Evolutionary conservation across 176 grass and related monocot species (phyloP).

Genomic region (Oryza coarctata): DNA sequence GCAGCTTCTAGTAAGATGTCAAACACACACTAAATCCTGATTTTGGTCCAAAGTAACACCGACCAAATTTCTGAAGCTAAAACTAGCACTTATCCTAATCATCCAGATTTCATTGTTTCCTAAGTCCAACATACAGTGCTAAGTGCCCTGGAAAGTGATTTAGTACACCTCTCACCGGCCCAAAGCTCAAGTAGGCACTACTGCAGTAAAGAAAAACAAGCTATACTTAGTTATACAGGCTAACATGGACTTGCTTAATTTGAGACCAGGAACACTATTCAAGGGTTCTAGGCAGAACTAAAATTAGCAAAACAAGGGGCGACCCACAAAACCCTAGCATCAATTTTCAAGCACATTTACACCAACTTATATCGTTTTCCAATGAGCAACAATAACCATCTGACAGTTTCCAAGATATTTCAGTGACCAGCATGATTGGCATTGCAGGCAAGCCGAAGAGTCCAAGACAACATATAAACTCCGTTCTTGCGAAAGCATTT

Average conservation of each 20-base stretch:
- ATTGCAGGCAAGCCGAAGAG: background rate
- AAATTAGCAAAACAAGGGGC: background rate
- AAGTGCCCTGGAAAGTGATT: background rate
- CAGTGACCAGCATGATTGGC: background rate
- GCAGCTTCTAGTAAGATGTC: background rate
- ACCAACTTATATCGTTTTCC: background rate
- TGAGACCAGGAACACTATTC: conserved; percentile 18
- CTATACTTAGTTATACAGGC: background rate
- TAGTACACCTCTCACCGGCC: too few relatives aligned
- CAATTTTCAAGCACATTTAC: background rate
- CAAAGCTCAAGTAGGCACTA: too few relatives aligned
- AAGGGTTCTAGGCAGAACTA: background rate
- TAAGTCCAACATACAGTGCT: background rate
- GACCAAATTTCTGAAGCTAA: background rate
- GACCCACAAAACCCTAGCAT: background rate
- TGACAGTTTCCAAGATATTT: background rate
- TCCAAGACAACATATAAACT: background rate
- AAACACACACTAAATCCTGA: background rate
- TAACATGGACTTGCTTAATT: conserved; percentile 1
- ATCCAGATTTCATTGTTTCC: background rate
- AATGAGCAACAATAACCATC: background rate
- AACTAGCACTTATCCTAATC: background rate
- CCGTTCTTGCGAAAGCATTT: background rate
- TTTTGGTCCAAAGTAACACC: background rate
- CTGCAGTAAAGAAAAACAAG: background rate